Percentiles rank a stretch among this genome's conserved stretches.
Evolutionary conservation across 2,329 filamentous ascomycete species (phyloP).

Genomic region (Didymella glomerata): DNA sequence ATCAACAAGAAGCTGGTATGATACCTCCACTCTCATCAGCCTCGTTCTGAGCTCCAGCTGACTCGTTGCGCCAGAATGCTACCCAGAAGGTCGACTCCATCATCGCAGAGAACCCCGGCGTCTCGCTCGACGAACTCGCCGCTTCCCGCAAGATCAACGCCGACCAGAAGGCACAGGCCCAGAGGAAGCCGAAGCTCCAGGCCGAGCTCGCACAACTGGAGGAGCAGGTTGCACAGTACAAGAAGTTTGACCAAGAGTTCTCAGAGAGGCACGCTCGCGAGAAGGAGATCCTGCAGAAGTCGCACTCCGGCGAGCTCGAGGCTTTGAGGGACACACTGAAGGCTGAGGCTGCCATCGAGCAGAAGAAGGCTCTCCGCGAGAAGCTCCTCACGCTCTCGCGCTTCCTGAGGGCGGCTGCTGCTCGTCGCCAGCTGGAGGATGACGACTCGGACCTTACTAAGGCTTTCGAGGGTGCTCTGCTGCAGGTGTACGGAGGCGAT

Average conservation of each 20-base stretch:
- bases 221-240: slow-evolving; percentile 77
- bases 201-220: slow-evolving; percentile 74
- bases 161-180: slow-evolving; percentile 79
- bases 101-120: slow-evolving; percentile 72
- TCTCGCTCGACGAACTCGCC: slow-evolving; percentile 77
- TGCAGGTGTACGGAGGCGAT: slow-evolving; percentile 81
- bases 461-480: slow-evolving; percentile 80
- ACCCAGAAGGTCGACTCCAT: slow-evolving; percentile 76
- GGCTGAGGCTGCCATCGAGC: slow-evolving; percentile 60
- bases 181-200: slow-evolving; percentile 78
- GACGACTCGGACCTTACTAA: slow-evolving; percentile 78
- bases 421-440: slow-evolving; percentile 74
- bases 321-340: slow-evolving; percentile 63
- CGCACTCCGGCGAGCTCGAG: slow-evolving; percentile 66
- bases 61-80: slow-evolving; percentile 62
- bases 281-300: slow-evolving; percentile 63
- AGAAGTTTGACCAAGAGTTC: slow-evolving; percentile 78
- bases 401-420: slow-evolving; percentile 81
- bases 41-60: slow-evolving; percentile 26
- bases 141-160: slow-evolving; percentile 76
- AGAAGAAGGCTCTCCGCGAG: slow-evolving; percentile 62
- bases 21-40: slow-evolving; percentile 27
- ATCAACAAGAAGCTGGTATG: slow-evolving; percentile 93
- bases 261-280: slow-evolving; percentile 66
- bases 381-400: slow-evolving; percentile 77